phyloP scores from a whole-genome alignment of 1,284 basidiomycete genomes.

The Sanguinoderma infundibulare region DNA sequence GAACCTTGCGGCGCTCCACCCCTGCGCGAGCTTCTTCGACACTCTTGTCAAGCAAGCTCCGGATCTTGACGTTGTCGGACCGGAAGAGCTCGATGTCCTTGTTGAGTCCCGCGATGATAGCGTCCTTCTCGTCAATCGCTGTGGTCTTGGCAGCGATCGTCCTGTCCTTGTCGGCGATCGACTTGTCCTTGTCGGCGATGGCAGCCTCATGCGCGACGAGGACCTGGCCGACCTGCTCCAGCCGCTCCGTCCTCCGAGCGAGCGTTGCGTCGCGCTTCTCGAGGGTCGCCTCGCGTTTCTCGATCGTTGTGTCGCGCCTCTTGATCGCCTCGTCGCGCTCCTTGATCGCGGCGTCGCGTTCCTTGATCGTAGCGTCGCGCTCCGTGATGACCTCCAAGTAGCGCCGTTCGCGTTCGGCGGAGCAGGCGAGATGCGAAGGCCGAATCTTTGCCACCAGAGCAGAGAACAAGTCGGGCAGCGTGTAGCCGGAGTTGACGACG shows the following conservation, averaged over 20 bases:
- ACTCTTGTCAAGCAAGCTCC: too few species aligned
- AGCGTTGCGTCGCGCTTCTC: background rate
- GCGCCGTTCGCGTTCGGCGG: background rate
- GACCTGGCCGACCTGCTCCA: background rate
- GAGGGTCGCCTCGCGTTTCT: too few species aligned
- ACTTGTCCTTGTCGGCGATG: background rate
- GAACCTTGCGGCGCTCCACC: background rate
- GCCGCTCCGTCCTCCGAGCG: too few species aligned
- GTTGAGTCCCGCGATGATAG: background rate
- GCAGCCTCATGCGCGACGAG: background rate
- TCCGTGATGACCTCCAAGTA: background rate
- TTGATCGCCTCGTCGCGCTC: background rate
- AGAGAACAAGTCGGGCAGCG: background rate
- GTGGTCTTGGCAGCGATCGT: background rate
- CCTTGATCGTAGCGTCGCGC: background rate
- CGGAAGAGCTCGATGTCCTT: background rate
- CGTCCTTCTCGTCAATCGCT: background rate
- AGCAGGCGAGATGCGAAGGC: too few species aligned
- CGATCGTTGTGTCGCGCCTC: background rate
- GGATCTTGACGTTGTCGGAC: background rate
- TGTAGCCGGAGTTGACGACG: background rate
- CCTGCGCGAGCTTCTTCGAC: background rate
- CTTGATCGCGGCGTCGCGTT: too few species aligned
- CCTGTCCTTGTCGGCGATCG: background rate
- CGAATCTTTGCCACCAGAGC: too few species aligned